A percentile compares a stretch with the other conserved stretches of the same genome.
Evolutionary conservation across 73 alveolate genomes (phyloP).

Genomic region (Tetrahymena elliotti): DNA sequence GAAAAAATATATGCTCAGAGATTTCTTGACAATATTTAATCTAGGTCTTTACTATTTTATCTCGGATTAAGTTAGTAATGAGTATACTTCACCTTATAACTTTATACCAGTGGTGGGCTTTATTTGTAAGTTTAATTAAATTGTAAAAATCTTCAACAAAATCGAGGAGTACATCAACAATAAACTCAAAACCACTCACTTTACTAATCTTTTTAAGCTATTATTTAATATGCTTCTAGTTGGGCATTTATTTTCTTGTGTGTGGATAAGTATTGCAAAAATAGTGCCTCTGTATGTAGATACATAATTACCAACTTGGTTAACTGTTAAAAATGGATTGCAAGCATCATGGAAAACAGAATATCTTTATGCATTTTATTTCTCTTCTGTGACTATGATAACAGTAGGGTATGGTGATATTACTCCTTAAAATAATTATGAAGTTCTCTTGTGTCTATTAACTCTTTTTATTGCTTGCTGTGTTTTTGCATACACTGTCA

Average conservation of each 20-base stretch:
- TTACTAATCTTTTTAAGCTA: background rate
- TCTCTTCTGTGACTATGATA: slow-evolving; percentile 88
- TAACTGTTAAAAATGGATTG: background rate
- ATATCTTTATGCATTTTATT: slow-evolving; percentile 65
- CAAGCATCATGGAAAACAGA: background rate
- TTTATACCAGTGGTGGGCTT: background rate
- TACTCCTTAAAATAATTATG: slow-evolving; percentile 59
- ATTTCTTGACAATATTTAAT: background rate
- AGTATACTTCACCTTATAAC: background rate
- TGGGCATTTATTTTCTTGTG: background rate
- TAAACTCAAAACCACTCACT: background rate
- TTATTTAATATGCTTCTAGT: background rate
- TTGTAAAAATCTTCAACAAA: background rate
- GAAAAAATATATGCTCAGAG: background rate
- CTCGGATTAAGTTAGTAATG: background rate
- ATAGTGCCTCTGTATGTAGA: background rate
- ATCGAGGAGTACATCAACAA: background rate
- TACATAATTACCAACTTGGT: background rate
- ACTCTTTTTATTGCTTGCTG: slow-evolving; percentile 74
- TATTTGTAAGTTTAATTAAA: background rate
- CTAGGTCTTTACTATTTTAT: background rate
- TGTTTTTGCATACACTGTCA: slow-evolving; percentile 77
- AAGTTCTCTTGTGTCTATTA: slow-evolving; percentile 44
- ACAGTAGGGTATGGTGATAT: slow-evolving; percentile 91
- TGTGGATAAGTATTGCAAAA: background rate